Base-by-base conservation (phyloP, 257 asterid genomes). In the Scutellaria baicalensis region DNA sequence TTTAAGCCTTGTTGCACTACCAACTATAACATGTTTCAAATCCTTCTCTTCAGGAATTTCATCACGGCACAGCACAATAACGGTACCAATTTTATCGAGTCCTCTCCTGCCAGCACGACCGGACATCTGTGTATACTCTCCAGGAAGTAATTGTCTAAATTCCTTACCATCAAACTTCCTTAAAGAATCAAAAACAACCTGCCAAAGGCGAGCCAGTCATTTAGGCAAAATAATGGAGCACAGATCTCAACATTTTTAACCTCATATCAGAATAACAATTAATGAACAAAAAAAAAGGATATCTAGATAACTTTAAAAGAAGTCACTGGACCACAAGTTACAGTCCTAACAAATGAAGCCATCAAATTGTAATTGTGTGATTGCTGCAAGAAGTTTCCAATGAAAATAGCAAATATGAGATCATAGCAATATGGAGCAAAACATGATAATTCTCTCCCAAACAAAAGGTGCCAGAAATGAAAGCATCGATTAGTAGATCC, bases 61-160 rank as follows among this genome's bases (percentile, higher is more conserved):
- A 66, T 91, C 97, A 75, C 96, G 96, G 79, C 99, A 94, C 81
- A 94, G 84, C 68, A 94, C 84, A 75, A 88, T 80, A 55, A 94
- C 97, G 43, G 97, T 89, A 70, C 99, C 99, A 67, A 82, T 94
- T 79, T 91, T 91, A 84, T 94, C 99, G 63, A 94, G 91, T 68
- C 99, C 99, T 86, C 99, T 88, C 87, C 99, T 79, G 73, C 99
- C 99, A 50, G 99, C 99, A 85, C 99, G 99, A 70, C 99, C 99
- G 66, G 99, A 95, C 99, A 94, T 94, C 88, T 94, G 99, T 33
- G 99, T 94, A 80, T 94, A 94, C 80, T 94, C 99, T 79, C 99
- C 99, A 0, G 99, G 96, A 75, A 91, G 99, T 70, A 94, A 68
- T 74, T 80, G 92, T 47, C 99, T 92, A 77, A 84, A 85, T 81